These are phyloP conservation scores for Blastomyces emzantsi DNA, from an alignment of 2,329 filamentous ascomycete genomes.

Conservation along the genomic window DNA sequence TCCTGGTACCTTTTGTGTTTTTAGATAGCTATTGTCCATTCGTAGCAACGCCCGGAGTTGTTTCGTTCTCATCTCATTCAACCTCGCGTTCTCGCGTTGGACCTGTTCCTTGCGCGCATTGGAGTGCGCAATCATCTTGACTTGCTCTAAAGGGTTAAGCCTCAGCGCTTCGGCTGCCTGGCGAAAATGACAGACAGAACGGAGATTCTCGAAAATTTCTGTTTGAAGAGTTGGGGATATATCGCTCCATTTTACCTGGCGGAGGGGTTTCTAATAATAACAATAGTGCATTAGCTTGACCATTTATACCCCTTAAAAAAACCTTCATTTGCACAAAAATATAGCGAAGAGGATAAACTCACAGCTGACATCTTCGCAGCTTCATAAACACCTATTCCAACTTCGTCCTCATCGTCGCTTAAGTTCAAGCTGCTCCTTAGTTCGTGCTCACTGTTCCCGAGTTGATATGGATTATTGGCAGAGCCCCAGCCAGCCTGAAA, in stretches of 20 bases:
- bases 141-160: slow-evolving; percentile 20
- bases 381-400: background rate
- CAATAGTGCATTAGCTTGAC: background rate
- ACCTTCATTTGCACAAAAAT: background rate
- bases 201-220: slow-evolving; percentile 30
- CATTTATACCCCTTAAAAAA: background rate
- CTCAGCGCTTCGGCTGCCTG: slow-evolving; percentile 21
- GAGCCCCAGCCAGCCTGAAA: background rate
- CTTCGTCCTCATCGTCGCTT: slow-evolving; percentile 1
- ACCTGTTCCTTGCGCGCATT: slow-evolving; percentile 22
- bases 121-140: slow-evolving; percentile 17
- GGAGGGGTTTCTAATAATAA: background rate
- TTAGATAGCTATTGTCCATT: slow-evolving; percentile 27
- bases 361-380: background rate
- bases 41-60: slow-evolving; percentile 27
- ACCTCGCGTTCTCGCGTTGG: slow-evolving; percentile 22
- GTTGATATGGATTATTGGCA: background rate
- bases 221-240: slow-evolving; percentile 26
- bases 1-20: slow-evolving; percentile 19
- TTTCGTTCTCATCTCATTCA: slow-evolving; percentile 28
- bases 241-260: slow-evolving; percentile 26
- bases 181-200: slow-evolving; percentile 19
- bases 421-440: background rate
- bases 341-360: background rate
- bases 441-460: background rate